Percentiles rank a stretch among this genome's conserved stretches.
Conservation (phyloP, 495 filamentous ascomycete species). For the Neurospora pannonica region DNA sequence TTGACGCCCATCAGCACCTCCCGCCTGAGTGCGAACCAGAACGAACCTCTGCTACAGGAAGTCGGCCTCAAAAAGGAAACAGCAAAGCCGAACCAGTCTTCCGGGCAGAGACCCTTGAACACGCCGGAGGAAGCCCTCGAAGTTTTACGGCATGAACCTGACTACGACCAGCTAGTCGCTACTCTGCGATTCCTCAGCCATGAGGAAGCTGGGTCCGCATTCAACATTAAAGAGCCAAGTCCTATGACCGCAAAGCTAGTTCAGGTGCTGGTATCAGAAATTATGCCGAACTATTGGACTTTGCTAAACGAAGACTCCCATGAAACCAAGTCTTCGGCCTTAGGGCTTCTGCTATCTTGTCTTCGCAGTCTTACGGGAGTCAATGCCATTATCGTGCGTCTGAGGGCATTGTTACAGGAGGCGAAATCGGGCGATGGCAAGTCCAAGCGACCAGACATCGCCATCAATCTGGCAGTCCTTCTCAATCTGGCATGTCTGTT, state of each 20-base stretch:
- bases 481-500: constrained; percentile 42
- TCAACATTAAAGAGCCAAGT: constrained; percentile 54
- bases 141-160: constrained; percentile 54
- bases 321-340: constrained; percentile 11
- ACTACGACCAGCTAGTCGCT: constrained; percentile 44
- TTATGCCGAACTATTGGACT: constrained; percentile 72
- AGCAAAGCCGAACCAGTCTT: constrained; percentile 8
- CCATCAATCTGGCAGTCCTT: constrained; percentile 30
- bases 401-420: constrained; percentile 45
- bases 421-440: constrained; percentile 24
- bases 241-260: constrained; percentile 61
- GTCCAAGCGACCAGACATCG: constrained; percentile 23
- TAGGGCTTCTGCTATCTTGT: constrained; percentile 49
- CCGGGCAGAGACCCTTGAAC: neutral
- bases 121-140: constrained; percentile 53
- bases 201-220: constrained; percentile 23
- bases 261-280: constrained; percentile 56
- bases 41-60: constrained; percentile 9
- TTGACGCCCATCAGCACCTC: constrained; percentile 38
- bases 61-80: constrained; percentile 6
- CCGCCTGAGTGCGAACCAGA: constrained; percentile 1
- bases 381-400: constrained; percentile 54
- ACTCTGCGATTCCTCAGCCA: constrained; percentile 45
- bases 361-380: constrained; percentile 65
- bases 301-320: constrained; percentile 39